Evolutionary conservation across 805 yeast genomes (phyloP).

Genomic region (Kodamaea jinghongensis): DNA sequence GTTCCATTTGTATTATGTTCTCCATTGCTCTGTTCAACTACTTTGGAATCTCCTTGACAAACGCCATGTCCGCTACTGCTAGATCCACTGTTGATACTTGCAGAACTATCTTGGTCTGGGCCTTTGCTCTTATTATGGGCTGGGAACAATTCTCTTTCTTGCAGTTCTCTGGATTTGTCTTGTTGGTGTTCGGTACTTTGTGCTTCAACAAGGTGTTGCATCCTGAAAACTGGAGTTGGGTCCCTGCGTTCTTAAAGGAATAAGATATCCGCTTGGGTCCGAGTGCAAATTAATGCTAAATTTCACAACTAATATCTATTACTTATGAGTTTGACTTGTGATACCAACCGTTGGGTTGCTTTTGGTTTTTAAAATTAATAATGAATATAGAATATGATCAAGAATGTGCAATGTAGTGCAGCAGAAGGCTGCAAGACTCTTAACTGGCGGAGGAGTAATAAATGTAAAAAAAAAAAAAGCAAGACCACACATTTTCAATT

Average conservation of each 20-base stretch:
- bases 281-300: too few species aligned
- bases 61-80: constrained; percentile 66
- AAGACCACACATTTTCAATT: too few species aligned
- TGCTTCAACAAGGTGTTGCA: constrained; percentile 67
- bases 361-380: too few species aligned
- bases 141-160: constrained; percentile 70
- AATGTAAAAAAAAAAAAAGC: too few species aligned
- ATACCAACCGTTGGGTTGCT: too few species aligned
- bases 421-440: too few species aligned
- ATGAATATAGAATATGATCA: too few species aligned
- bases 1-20: constrained; percentile 65
- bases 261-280: too few species aligned
- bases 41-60: constrained; percentile 69
- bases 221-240: constrained; percentile 46
- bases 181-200: constrained; percentile 69
- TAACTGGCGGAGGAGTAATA: too few species aligned
- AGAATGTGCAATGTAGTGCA: too few species aligned
- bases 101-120: constrained; percentile 73
- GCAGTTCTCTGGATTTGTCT: constrained; percentile 61
- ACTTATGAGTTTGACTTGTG: too few species aligned
- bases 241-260: constrained; percentile 46
- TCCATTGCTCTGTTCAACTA: constrained; percentile 71
- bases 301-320: too few species aligned
- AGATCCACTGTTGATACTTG: constrained; percentile 78
- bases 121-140: constrained; percentile 63